phyloP scores from a whole-genome alignment of 2,329 filamentous ascomycete species.

The Penicillium frequentans region DNA sequence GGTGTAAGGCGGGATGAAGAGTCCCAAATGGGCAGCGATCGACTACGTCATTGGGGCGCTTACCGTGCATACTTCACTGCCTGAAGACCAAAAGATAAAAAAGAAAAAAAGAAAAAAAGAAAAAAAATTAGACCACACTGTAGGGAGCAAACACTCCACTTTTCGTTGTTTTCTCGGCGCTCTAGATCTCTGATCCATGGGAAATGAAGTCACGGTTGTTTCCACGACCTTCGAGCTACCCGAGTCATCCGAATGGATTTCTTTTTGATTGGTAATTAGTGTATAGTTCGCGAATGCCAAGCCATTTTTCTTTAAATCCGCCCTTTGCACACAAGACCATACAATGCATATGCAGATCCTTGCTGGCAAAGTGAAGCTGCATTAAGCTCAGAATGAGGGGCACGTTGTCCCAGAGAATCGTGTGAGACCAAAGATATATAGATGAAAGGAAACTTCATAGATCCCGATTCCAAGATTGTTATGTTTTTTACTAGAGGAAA shows the following conservation, averaged over 20 bases:
- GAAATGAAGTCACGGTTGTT: conserved; percentile 11
- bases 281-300: background rate
- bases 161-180: background rate
- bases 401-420: background rate
- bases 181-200: background rate
- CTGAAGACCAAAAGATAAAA: background rate
- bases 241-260: conserved; percentile 16
- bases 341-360: background rate
- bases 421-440: background rate
- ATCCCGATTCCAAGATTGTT: background rate
- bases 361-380: background rate
- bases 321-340: background rate
- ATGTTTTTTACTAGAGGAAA: background rate
- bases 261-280: background rate
- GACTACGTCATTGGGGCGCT: conserved; percentile 18
- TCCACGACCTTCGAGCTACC: conserved; percentile 4
- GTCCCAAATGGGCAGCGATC: conserved; percentile 19
- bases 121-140: background rate
- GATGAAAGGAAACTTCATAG: background rate
- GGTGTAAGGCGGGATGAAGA: conserved; percentile 4
- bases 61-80: background rate
- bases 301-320: background rate
- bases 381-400: background rate
- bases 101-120: background rate
- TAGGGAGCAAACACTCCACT: background rate